A percentile compares a stretch with the other conserved stretches of the same genome.
Conservation (phyloP, 1,139 yeast species). For the Candida glucosophila region DNA sequence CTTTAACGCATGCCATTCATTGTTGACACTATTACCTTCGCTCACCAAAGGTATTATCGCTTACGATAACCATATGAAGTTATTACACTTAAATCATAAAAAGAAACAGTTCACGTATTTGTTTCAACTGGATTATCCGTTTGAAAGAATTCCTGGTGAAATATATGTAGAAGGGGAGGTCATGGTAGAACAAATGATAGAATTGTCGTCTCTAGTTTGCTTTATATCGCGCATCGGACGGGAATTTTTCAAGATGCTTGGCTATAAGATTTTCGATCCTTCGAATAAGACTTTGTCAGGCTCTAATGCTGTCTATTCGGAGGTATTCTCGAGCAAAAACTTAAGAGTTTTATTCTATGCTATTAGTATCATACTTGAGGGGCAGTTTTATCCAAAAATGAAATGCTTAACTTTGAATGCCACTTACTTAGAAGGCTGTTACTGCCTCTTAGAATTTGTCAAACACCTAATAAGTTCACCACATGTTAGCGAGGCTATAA, state of each 20-base stretch:
- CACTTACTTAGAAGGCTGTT: conserved; percentile 50
- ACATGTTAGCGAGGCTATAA: too few relatives aligned
- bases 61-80: conserved; percentile 46
- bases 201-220: conserved; percentile 52
- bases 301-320: conserved; percentile 32
- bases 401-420: conserved; percentile 68
- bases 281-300: conserved; percentile 22
- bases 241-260: conserved; percentile 37
- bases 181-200: conserved; percentile 67
- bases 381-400: conserved; percentile 54
- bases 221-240: conserved; percentile 48
- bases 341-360: conserved; percentile 43
- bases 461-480: conserved; percentile 45
- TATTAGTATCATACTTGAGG: conserved; percentile 48
- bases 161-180: conserved; percentile 65
- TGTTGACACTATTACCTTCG: conserved; percentile 44
- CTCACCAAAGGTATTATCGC: conserved; percentile 43
- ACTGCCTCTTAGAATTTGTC: conserved; percentile 49
- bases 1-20: too few relatives aligned
- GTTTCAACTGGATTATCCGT: conserved; percentile 66
- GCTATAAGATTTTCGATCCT: conserved; percentile 24
- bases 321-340: conserved; percentile 32
- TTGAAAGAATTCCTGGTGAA: conserved; percentile 58
- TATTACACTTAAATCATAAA: conserved; percentile 43
- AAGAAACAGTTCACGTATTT: conserved; percentile 57